These are phyloP conservation scores for Venturia effusa DNA, from an alignment of 2,329 filamentous ascomycete genomes.

Conservation along the genomic window DNA sequence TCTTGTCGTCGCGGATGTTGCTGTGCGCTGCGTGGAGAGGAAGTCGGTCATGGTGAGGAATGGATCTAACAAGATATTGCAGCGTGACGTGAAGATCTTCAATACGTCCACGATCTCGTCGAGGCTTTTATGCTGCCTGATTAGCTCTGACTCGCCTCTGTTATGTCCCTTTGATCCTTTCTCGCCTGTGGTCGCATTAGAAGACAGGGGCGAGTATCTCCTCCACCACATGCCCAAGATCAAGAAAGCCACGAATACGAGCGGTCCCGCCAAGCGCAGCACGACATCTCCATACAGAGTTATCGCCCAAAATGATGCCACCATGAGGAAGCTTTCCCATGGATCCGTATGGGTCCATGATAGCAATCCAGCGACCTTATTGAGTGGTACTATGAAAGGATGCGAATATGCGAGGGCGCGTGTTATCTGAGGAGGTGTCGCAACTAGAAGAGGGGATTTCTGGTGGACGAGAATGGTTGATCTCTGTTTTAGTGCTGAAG, in stretches of 20 bases:
- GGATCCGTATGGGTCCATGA: conserved; percentile 92
- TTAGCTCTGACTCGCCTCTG: conserved; percentile 45
- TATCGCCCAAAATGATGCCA: conserved; percentile 75
- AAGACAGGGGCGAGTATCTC: conserved; percentile 81
- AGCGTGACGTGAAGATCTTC: conserved; percentile 79
- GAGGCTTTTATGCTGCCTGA: conserved; percentile 80
- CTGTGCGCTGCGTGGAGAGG: conserved; percentile 77
- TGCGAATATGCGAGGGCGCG: conserved; percentile 91
- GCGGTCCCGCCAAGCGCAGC: conserved; percentile 70
- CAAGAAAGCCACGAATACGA: conserved; percentile 66
- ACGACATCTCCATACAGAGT: conserved; percentile 78
- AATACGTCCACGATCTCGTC: conserved; percentile 96
- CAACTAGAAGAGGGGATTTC: conserved; percentile 85
- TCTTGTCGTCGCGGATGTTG: conserved; percentile 81
- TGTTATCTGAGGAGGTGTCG: conserved; percentile 90
- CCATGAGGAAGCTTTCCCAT: conserved; percentile 91
- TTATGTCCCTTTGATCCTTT: conserved; percentile 44
- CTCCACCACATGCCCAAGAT: conserved; percentile 89
- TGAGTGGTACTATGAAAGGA: conserved; percentile 82
- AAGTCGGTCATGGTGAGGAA: conserved; percentile 85
- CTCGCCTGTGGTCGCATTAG: conserved; percentile 63
- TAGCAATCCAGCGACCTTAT: conserved; percentile 71
- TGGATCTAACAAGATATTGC: conserved; percentile 85
- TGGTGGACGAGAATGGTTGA: conserved; percentile 94
- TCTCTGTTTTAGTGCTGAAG: conserved; percentile 58